A percentile compares a stretch with the other conserved stretches of the same genome.
phyloP scores from a whole-genome alignment of 1,284 basidiomycete species.

The Anthracocystis panici-leucophaei region DNA sequence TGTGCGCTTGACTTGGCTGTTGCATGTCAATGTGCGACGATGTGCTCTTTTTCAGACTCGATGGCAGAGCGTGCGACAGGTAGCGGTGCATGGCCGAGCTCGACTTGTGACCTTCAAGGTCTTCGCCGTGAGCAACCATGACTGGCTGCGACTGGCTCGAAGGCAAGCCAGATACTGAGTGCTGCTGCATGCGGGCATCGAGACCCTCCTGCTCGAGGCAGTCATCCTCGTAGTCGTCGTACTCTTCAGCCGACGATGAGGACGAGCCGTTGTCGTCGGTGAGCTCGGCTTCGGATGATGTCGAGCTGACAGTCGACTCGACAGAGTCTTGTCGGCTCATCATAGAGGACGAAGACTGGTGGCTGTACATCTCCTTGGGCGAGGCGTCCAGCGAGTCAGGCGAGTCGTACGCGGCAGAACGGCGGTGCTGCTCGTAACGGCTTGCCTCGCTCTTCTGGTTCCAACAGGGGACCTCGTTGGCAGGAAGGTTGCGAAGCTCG shows the following conservation, averaged over 20 bases:
- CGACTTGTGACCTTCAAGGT: conserved; percentile 45
- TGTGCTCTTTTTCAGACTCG: conserved; percentile 58
- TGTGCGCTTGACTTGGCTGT: conserved; percentile 50
- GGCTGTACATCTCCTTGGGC: conserved; percentile 32
- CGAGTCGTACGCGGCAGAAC: conserved; percentile 43
- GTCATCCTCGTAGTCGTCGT: conserved; percentile 65
- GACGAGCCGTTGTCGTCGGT: conserved; percentile 68
- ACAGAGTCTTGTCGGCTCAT: conserved; percentile 60
- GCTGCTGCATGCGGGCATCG: conserved; percentile 51
- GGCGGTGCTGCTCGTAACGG: conserved; percentile 43
- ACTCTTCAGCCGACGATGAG: conserved; percentile 64
- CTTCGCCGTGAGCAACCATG: conserved; percentile 41
- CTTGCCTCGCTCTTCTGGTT: conserved; percentile 54
- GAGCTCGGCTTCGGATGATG: conserved; percentile 64
- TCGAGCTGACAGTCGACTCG: conserved; percentile 52
- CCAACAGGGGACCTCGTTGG: conserved; percentile 66
- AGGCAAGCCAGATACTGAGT: conserved; percentile 36
- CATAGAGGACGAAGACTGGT: conserved; percentile 25
- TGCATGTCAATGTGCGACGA: conserved; percentile 54
- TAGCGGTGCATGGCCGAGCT: conserved; percentile 60
- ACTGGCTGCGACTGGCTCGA: conserved; percentile 39
- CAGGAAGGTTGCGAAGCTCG: conserved; percentile 62
- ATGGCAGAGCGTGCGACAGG: conserved; percentile 56
- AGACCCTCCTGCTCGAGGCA: conserved; percentile 56
- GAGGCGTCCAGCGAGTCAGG: conserved; percentile 40